Evolutionary conservation across 495 filamentous ascomycete species (phyloP).

Genomic region (Neurospora sp.): DNA sequence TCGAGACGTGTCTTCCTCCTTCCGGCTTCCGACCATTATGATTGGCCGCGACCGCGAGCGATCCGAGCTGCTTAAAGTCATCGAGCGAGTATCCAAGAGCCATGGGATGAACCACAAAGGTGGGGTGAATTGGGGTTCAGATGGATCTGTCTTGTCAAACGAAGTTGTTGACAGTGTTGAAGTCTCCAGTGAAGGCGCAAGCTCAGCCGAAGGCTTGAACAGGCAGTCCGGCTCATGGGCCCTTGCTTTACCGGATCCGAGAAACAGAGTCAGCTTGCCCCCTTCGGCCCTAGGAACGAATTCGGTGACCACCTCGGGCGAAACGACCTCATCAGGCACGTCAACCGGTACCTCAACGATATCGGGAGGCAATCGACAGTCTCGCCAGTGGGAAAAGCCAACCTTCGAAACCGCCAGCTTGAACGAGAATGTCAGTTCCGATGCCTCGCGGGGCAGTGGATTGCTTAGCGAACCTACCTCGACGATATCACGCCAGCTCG

Average conservation of each 20-base stretch:
- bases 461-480: constrained; percentile 22
- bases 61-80: constrained; percentile 54
- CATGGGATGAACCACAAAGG: constrained; percentile 41
- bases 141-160: constrained; percentile 46
- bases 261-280: constrained; percentile 29
- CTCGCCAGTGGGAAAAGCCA: constrained; percentile 28
- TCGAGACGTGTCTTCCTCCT: constrained; percentile 77
- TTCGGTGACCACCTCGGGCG: constrained; percentile 23
- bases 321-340: constrained; percentile 26
- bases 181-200: constrained; percentile 38
- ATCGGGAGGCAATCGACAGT: constrained; percentile 12
- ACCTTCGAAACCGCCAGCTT: neutral
- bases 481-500: constrained; percentile 34
- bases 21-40: constrained; percentile 69
- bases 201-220: constrained; percentile 35
- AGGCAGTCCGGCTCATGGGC: constrained; percentile 25
- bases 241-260: constrained; percentile 43
- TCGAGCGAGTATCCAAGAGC: constrained; percentile 58
- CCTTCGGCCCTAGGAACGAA: constrained; percentile 21
- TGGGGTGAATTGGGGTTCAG: constrained; percentile 37
- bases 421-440: constrained; percentile 21
- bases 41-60: constrained; percentile 68
- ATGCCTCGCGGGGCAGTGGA: constrained; percentile 21
- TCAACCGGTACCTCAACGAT: constrained; percentile 27
- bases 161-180: constrained; percentile 45